Base-by-base conservation (phyloP, 208 protist genomes). In the Naegleria fowleri region DNA sequence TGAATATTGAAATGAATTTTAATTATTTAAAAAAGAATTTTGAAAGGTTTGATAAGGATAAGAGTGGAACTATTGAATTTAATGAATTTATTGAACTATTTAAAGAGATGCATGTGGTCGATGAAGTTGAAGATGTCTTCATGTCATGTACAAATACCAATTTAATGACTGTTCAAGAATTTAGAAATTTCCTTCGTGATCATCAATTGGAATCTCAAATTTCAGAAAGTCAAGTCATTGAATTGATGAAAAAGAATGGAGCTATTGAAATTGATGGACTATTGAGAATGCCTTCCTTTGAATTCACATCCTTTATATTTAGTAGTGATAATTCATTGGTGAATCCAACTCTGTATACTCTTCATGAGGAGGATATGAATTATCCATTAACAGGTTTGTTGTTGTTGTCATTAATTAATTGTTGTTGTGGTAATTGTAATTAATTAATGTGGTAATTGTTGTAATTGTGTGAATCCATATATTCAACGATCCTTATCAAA, bases 351-450 rank as follows among this genome's bases (percentile, higher is more conserved):
- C 22, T 67, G 6, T 67, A 67, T 29, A 67, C 55, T 25, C 67
- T 94, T 6, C 94, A 95, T 86, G 5, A 48, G n/a, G 11, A 92
- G 52, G 89, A 93, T 87, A 98, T 98, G 96, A 93, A 91, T 51
- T 93, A 94, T 51, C 94, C 95, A 48, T 91, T 98, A 58, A 92
- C 91, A 38, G 43, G 43, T 48, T 48, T 48, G 43, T 48, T n/a
- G n/a, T n/a, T n/a, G n/a, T n/a, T n/a, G n/a, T n/a, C n/a, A n/a
- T n/a, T n/a, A n/a, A n/a, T n/a, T n/a, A n/a, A n/a, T n/a, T n/a
- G n/a, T n/a, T n/a, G n/a, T n/a, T n/a, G n/a, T n/a, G n/a, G n/a
- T n/a, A n/a, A n/a, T n/a, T n/a, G n/a, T n/a, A n/a, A n/a, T n/a
- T n/a, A n/a, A n/a, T n/a, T n/a, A n/a, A n/a, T n/a, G n/a, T n/a